These are phyloP conservation scores for Exophiala sp. DNA, from an alignment of 2,329 filamentous ascomycete genomes.

Conservation along the genomic window DNA sequence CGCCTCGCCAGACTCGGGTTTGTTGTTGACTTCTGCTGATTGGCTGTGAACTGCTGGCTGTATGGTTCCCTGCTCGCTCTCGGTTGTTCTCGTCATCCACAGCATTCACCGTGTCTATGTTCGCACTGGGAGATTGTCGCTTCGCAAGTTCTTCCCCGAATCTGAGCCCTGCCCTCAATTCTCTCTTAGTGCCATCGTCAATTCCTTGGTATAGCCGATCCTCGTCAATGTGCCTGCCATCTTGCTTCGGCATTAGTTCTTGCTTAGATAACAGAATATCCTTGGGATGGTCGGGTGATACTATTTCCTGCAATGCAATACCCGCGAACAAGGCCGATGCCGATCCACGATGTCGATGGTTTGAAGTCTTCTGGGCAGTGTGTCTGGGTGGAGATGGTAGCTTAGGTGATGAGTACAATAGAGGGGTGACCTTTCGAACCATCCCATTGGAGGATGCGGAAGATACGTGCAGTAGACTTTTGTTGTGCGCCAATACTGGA, in stretches of 20 bases:
- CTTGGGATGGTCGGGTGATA: conserved; percentile 17
- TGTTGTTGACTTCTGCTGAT: neutral
- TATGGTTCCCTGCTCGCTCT: neutral
- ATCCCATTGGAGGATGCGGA: conserved; percentile 9
- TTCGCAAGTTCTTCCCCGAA: conserved; percentile 44
- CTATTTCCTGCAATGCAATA: conserved; percentile 22
- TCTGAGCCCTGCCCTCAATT: conserved; percentile 40
- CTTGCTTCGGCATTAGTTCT: conserved; percentile 9
- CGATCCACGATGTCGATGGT: conserved; percentile 20
- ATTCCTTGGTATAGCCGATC: conserved; percentile 32
- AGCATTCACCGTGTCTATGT: no score
- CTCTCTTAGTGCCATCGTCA: conserved; percentile 36
- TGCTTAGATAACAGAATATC: conserved; percentile 10
- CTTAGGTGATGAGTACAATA: conserved; percentile 26
- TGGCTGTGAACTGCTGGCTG: neutral
- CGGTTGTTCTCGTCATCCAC: conserved; percentile 1
- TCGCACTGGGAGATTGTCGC: conserved; percentile 27
- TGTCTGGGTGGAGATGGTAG: conserved; percentile 25
- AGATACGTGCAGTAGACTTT: conserved; percentile 12
- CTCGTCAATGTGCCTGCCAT: neutral
- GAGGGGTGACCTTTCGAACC: conserved; percentile 25
- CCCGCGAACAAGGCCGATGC: conserved; percentile 18
- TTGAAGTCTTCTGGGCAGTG: conserved; percentile 26
- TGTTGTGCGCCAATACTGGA: conserved; percentile 11
- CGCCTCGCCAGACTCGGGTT: conserved; percentile 14